Conservation (phyloP, 768 basidiomycete species). For the Coprinopsis strossmayeri region DNA sequence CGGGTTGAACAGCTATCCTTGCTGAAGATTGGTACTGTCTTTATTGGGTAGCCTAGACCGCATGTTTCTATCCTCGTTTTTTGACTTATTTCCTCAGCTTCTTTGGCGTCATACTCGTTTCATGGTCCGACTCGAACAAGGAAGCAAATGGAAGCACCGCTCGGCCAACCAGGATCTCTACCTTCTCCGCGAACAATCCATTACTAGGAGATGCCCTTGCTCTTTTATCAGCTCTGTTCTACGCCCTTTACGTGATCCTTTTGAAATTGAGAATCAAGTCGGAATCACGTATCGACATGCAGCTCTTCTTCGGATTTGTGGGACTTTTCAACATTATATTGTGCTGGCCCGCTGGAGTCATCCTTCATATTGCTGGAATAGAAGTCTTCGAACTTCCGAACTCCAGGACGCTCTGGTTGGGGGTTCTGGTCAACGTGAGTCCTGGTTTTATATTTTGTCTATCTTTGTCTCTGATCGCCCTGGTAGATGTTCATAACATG, state of each 20-base stretch:
- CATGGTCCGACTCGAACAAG: conserved; percentile 64
- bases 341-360: conserved; percentile 70
- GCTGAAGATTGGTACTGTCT: conserved; percentile 70
- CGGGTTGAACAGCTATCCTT: conserved; percentile 72
- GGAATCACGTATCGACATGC: conserved; percentile 87
- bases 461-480: neutral
- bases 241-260: conserved; percentile 82
- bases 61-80: neutral
- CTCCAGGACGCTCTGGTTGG: conserved; percentile 31
- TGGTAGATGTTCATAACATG: conserved; percentile 76
- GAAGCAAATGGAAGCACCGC: conserved; percentile 19
- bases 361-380: conserved; percentile 66
- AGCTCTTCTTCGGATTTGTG: conserved; percentile 92
- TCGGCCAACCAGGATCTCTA: conserved; percentile 10
- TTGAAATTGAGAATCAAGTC: conserved; percentile 81
- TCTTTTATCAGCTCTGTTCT: conserved; percentile 80
- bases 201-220: conserved; percentile 71
- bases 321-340: conserved; percentile 77
- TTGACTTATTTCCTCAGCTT: conserved; percentile 27
- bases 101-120: conserved; percentile 81
- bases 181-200: conserved; percentile 20
- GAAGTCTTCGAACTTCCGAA: conserved; percentile 74
- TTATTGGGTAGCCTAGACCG: conserved; percentile 51
- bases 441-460: neutral
- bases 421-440: conserved; percentile 34